These are phyloP conservation scores for Chlamydomonas sphaeroides DNA, from an alignment of 139 green algal species.

Conservation along the genomic window DNA sequence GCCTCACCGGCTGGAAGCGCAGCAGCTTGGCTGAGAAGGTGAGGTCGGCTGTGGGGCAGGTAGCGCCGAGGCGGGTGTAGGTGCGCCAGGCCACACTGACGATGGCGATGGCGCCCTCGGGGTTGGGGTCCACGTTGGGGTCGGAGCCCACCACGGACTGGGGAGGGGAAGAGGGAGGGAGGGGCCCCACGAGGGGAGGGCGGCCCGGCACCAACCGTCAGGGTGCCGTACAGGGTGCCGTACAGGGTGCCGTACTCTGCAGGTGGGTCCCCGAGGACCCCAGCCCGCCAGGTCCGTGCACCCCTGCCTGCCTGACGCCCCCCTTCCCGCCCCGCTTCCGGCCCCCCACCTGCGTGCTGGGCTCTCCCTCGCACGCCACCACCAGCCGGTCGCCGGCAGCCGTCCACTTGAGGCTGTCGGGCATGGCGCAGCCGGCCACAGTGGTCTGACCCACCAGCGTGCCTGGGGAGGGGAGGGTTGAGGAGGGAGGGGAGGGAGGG, in stretches of 20 bases:
- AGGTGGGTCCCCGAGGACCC: too few species aligned
- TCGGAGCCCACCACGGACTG: conserved; percentile 1
- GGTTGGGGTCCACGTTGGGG: conserved; percentile 23
- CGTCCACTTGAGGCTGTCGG: conserved; percentile 1
- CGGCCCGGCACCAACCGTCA: too few species aligned
- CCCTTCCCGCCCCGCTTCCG: neutral
- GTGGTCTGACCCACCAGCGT: conserved; percentile 6
- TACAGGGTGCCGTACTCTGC: too few species aligned
- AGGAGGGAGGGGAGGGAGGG: neutral
- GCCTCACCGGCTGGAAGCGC: conserved; percentile 3
- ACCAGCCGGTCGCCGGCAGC: neutral
- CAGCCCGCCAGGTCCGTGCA: too few species aligned
- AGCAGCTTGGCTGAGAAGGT: neutral
- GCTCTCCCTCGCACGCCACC: conserved; percentile 37
- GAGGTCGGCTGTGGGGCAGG: neutral
- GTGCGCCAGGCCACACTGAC: neutral
- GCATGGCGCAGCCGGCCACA: conserved; percentile 28
- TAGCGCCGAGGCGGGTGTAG: neutral
- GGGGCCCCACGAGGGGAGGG: too few species aligned
- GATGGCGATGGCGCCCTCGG: conserved; percentile 23
- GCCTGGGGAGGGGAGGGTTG: neutral
- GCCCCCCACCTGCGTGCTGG: conserved; percentile 20
- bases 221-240: too few species aligned
- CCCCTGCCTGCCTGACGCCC: too few species aligned
- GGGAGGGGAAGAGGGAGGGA: too few species aligned